Base-by-base conservation (phyloP, 1,284 basidiomycete genomes). In the Polyporus tsugae region DNA sequence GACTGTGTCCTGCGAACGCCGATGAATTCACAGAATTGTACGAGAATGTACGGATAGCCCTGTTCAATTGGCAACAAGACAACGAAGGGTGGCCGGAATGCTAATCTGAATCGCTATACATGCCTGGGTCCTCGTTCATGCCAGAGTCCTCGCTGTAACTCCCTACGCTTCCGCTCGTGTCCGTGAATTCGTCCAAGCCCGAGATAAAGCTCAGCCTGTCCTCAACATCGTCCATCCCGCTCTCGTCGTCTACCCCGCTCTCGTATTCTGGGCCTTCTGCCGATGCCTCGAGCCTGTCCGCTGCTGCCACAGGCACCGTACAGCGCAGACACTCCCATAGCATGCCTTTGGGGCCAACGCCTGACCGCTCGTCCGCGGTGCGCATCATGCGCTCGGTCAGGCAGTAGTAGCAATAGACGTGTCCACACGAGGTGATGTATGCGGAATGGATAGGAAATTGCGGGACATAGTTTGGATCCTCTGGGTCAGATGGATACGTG, bases 341-440 rank as follows among this genome's bases (percentile, higher is more conserved):
- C 7, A 70, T 73, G n/a, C 77, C 77, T 17, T 75, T 77, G 2
- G 75, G 72, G 0, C 85, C 86, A 29, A 75, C 76, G 25, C 84
- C 85, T 15, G 86, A 84, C 22, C 84, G 87, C 60, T 92, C 91
- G 66, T 92, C 91, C 6, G 87, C 87, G 0, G 86, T 85, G 41
- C 88, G 90, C 74, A 94, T 85, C 82, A 97, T 88, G 67, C 90
- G 89, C 74, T 94, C 92, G 13, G 93, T 87, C 39, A 97, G 84
- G 79, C 95, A 97, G 75, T 92, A 90, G 79, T 97, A 97, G 79
- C 95, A 97, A 81, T 95, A 97, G 11, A 87, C 79, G 78, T 96
- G 94, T 15, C 89, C 91, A 72, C 94, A 95, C 17, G 91, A 91
- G 10, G 92, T 87, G 66, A 89, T 79, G 75, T 95, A 95, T 0